Conservation (phyloP, 176 grass and related monocot species). For the Aegilops longissima region DNA sequence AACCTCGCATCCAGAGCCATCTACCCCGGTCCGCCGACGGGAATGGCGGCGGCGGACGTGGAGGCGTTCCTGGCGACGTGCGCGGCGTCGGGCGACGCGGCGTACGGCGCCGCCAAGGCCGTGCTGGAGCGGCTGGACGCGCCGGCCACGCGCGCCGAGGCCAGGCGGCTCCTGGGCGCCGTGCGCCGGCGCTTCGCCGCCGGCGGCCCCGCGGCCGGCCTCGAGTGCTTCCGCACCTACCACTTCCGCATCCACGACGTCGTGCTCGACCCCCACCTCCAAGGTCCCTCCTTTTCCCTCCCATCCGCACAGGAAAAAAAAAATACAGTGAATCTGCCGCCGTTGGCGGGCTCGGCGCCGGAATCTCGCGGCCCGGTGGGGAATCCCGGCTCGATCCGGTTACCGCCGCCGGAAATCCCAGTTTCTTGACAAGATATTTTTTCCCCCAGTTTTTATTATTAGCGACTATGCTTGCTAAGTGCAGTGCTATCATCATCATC, state of each 20-base stretch:
- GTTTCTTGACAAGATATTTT: background rate
- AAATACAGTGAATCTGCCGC: background rate
- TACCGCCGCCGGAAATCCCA: background rate
- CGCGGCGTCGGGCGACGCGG: constrained; percentile 73
- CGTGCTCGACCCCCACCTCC: constrained; percentile 51
- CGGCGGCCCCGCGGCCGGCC: constrained; percentile 32
- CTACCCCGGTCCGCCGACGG: background rate
- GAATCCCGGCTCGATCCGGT: background rate
- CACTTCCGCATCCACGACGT: constrained; percentile 96
- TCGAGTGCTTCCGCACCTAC: constrained; percentile 71
- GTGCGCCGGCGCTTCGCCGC: constrained; percentile 63
- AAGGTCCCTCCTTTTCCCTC: constrained; percentile 39
- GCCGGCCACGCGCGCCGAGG: constrained; percentile 56
- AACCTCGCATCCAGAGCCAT: background rate
- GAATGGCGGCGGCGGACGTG: constrained; percentile 18
- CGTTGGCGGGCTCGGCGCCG: background rate
- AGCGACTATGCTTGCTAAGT: too few species aligned
- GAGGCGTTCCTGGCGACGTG: constrained; percentile 73
- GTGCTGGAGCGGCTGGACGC: constrained; percentile 66
- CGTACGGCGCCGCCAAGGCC: constrained; percentile 74
- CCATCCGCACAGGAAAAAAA: background rate
- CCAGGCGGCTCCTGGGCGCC: constrained; percentile 73
- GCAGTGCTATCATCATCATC: too few species aligned
- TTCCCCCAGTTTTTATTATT: too few species aligned
- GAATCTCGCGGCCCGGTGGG: background rate